Evolutionary conservation across 1,284 basidiomycete species (phyloP).

Genomic region (Ceratobasidium sp.): DNA sequence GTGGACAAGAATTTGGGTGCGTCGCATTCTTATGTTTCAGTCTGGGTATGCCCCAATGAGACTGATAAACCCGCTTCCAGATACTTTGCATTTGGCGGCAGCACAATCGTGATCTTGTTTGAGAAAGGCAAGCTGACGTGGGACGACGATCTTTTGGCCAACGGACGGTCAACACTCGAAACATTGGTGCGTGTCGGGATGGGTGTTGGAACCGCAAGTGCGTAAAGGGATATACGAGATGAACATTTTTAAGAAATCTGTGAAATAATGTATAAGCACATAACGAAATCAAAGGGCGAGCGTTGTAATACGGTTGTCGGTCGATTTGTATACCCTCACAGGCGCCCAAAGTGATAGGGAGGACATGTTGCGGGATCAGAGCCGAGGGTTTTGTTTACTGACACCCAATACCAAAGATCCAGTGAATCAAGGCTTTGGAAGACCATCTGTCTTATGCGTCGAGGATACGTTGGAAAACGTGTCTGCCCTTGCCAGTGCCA

Average conservation of each 20-base stretch:
- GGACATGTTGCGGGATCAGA: too few species aligned
- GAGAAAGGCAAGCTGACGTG: constrained; percentile 82
- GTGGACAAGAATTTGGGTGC: constrained; percentile 84
- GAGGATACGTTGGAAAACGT: too few species aligned
- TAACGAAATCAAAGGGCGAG: neutral
- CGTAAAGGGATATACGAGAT: neutral
- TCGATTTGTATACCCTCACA: neutral
- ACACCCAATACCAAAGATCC: too few species aligned
- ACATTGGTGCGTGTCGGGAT: constrained; percentile 88
- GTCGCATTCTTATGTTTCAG: neutral
- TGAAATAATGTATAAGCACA: constrained; percentile 9
- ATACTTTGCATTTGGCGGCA: constrained; percentile 94
- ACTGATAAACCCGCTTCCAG: constrained; percentile 6
- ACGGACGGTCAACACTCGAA: constrained; percentile 81
- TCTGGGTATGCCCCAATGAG: neutral
- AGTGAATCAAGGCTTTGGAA: too few species aligned
- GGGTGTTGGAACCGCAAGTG: constrained; percentile 68
- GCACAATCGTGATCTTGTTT: constrained; percentile 86
- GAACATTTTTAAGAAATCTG: constrained; percentile 22
- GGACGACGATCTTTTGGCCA: constrained; percentile 90
- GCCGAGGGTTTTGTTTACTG: too few species aligned
- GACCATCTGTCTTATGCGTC: too few species aligned
- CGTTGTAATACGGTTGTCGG: too few species aligned
- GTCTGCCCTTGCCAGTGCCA: too few species aligned
- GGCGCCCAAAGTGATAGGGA: neutral